A percentile compares a stretch with the other conserved stretches of the same genome.
Conservation (phyloP, 2,329 filamentous ascomycete species). For the Paecilomyces dactylethromorphus region DNA sequence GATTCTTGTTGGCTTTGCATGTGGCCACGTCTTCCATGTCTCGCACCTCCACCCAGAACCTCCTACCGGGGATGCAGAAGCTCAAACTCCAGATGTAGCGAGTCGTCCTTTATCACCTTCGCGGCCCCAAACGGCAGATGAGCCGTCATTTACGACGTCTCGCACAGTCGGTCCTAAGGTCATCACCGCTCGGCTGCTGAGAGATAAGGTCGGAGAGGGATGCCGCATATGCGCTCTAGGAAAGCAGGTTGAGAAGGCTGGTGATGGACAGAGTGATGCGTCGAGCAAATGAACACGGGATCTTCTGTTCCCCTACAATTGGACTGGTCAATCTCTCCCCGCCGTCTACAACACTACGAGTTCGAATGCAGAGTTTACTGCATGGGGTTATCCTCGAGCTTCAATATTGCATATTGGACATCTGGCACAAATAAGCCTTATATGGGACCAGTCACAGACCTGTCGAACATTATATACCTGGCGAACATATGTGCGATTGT, state of each 20-base stretch:
- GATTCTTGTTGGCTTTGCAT: slow-evolving; percentile 59
- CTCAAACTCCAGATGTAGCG: slow-evolving; percentile 13
- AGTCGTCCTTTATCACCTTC: slow-evolving; percentile 13
- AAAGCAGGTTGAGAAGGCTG: slow-evolving; percentile 24
- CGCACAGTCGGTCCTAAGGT: slow-evolving; percentile 76
- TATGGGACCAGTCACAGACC: background rate
- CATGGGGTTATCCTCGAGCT: background rate
- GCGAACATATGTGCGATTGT: background rate
- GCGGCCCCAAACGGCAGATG: slow-evolving; percentile 14
- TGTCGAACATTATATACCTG: background rate
- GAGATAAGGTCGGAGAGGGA: slow-evolving; percentile 56
- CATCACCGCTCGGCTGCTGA: slow-evolving; percentile 71
- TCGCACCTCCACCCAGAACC: slow-evolving; percentile 49
- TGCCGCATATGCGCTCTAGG: slow-evolving; percentile 33
- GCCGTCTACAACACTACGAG: background rate
- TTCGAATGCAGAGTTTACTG: background rate
- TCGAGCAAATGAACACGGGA: background rate
- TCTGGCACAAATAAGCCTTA: background rate
- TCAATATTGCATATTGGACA: background rate
- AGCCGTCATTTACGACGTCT: slow-evolving; percentile 22
- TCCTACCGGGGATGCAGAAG: slow-evolving; percentile 10
- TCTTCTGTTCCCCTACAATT: background rate
- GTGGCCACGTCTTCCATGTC: slow-evolving; percentile 62
- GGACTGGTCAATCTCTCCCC: background rate
- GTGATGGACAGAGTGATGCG: background rate